Evolutionary conservation across 768 basidiomycete genomes (phyloP), one percentile per base, ranked within the genome.

Genomic region (Pisolithus albus): DNA sequence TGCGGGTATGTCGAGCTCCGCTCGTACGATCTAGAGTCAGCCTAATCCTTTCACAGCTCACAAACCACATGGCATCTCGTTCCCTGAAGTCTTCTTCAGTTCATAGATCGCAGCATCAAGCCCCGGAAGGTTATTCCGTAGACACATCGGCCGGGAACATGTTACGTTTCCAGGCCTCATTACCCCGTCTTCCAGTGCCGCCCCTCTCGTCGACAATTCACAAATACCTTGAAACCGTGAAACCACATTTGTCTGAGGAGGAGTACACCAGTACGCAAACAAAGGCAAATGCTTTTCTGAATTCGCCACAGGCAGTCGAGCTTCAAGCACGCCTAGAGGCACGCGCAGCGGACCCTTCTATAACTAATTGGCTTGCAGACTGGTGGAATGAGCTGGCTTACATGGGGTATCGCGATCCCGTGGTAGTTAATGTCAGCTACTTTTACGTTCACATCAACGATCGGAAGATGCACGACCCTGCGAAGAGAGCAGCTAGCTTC

Each of bases 341-440:
- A 19, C 80, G 93, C 2, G 92, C 92, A 0, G 74, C 75, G 0
- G 75, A 81, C 23, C 78, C 80, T 1, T 67, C 68, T 16, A 67
- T 71, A 48, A 74, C 72, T 59, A 93, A 78, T 72, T 99, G 96
- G 96, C 76, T 99, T n/a, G 78, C 80, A 44, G 92, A 95, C 47
- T 99, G 96, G 96, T 99, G 95, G 95, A 94, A 98, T 69, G 91
- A 96, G 34, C 80, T 68, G 5, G 94, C 94, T 16, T 90, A 88
- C 65, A 84, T 91, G 86, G 85, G 73, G 6, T 90, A 89, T 63
- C 79, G 90, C 45, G 94, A 95, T 60, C 84, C 93, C 2, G 89
- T 96, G 45, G 86, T 94, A 28, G 88, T 94, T 13, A 88, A 83
- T 57, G 92, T 94, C 61, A 92, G 86, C 77, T 99, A 99, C 74